Conservation (phyloP, 148 eudicot genomes). For the Rhododendron williamsianum region DNA sequence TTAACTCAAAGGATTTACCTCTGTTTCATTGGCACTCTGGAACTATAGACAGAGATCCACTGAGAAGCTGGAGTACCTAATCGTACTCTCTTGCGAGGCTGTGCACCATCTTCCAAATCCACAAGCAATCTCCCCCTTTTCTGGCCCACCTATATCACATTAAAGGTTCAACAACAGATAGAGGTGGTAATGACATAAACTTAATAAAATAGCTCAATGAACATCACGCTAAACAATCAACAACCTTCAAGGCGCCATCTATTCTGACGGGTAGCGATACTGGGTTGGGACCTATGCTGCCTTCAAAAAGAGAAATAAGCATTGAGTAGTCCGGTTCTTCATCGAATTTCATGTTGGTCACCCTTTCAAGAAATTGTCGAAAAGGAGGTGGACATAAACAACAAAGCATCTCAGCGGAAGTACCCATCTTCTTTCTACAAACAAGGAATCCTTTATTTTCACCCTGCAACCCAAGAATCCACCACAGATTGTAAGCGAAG, state of each 20-base stretch:
- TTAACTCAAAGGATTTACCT: conserved; percentile 20
- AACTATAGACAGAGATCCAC: conserved; percentile 45
- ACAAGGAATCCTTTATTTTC: conserved; percentile 52
- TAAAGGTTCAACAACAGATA: background rate
- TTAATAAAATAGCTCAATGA: background rate
- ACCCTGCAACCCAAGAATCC: conserved; percentile 30
- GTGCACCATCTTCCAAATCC: conserved; percentile 35
- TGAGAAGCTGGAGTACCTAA: conserved; percentile 43
- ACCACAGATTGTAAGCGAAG: background rate
- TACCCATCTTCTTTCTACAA: conserved; percentile 49
- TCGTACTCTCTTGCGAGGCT: conserved; percentile 41
- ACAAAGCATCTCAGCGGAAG: conserved; percentile 38
- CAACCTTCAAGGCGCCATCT: conserved; percentile 48
- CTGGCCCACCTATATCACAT: conserved; percentile 37
- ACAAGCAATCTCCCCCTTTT: conserved; percentile 37
- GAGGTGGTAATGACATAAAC: background rate
- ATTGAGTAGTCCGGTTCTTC: conserved; percentile 51
- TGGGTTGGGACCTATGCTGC: conserved; percentile 31
- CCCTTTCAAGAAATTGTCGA: conserved; percentile 36
- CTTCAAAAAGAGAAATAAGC: conserved; percentile 42
- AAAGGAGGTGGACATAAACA: conserved; percentile 41
- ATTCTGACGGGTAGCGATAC: conserved; percentile 33
- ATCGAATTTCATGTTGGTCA: conserved; percentile 42
- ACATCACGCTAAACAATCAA: background rate
- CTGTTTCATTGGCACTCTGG: conserved; percentile 41